Evolutionary conservation across 805 yeast species (phyloP).

Genomic region (Sporopachydermia quercuum): DNA sequence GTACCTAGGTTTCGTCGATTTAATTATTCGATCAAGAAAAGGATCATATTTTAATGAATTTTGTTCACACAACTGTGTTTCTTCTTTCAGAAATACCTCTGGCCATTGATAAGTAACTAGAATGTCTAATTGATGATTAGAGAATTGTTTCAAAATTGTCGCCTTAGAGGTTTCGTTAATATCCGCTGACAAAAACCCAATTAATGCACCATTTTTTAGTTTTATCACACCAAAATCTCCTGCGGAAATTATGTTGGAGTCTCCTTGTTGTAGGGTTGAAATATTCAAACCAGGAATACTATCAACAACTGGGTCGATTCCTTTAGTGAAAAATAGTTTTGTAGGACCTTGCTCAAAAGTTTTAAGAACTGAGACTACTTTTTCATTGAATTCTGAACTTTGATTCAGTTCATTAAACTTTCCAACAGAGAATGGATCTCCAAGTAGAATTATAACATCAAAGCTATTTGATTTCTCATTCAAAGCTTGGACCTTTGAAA

Average conservation of each 20-base stretch:
- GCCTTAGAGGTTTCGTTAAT: conserved; percentile 2
- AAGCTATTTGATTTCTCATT: background rate
- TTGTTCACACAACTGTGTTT: conserved; percentile 13
- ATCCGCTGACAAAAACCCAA: conserved; percentile 6
- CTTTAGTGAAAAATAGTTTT: background rate
- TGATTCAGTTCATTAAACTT: background rate
- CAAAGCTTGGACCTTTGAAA: background rate
- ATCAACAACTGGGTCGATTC: background rate
- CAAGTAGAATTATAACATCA: conserved; percentile 1
- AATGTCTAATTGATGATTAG: conserved; percentile 30
- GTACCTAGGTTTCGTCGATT: conserved; percentile 40
- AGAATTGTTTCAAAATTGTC: conserved; percentile 7
- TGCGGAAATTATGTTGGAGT: conserved; percentile 2
- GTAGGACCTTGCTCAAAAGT: background rate
- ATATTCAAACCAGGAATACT: background rate
- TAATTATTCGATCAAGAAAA: conserved; percentile 31
- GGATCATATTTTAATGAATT: conserved; percentile 27
- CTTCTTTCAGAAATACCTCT: conserved; percentile 28
- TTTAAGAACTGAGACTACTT: background rate
- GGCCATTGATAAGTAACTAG: conserved; percentile 53
- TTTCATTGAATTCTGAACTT: background rate
- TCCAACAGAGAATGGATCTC: too few relatives aligned
- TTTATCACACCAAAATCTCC: conserved; percentile 7
- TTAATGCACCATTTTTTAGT: conserved; percentile 11
- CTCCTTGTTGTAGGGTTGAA: background rate